Evolutionary conservation across 192 early-diverging fungal genomes (phyloP), one percentile per base, ranked within the genome.

Genomic region (Lunasporangiospora selenospora): DNA sequence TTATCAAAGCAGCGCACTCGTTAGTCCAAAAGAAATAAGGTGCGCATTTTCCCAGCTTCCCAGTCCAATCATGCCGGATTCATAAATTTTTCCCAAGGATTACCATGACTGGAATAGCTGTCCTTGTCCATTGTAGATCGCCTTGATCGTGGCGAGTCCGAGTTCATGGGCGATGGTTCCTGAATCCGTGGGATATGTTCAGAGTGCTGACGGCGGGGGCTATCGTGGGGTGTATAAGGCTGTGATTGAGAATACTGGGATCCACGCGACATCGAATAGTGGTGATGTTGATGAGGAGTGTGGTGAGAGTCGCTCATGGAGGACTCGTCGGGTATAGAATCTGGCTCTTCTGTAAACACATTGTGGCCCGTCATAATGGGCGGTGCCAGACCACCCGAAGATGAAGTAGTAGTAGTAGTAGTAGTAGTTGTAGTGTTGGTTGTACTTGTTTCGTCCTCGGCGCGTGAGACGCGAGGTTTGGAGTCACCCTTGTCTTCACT

Each of bases 321-420:
- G 2, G 36, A 15, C 11, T 73, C 69, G 15, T 73, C 69, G 29
- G 46, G 60, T 48, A 73, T 73, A 33, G 69, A 63, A 39, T 73
- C 69, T 40, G 69, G 69, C 41, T 73, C 69, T 38, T 62, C 69
- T 11, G 69, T 58, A 44, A 40, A 67, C 15, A 73, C 46, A 34
- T 45, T 38, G 26, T 71, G 61, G 18, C 61, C 69, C 24, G 56
- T 63, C 15, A 73, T 37, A 45, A 63, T 53, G 33, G 69, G 29
- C 6, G 47, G 47, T 12, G 58, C 26, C 3, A 30, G 36, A 38
- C 38, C 27, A n/a, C n/a, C n/a, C n/a, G n/a, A n/a, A n/a, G n/a
- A n/a, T n/a, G n/a, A n/a, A n/a, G n/a, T n/a, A n/a, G n/a, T n/a
- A n/a, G n/a, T n/a, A n/a, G n/a, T n/a, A n/a, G n/a, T n/a, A n/a